Evolutionary conservation across 805 yeast species (phyloP).

Genomic region (Ogataea chonburiensis): DNA sequence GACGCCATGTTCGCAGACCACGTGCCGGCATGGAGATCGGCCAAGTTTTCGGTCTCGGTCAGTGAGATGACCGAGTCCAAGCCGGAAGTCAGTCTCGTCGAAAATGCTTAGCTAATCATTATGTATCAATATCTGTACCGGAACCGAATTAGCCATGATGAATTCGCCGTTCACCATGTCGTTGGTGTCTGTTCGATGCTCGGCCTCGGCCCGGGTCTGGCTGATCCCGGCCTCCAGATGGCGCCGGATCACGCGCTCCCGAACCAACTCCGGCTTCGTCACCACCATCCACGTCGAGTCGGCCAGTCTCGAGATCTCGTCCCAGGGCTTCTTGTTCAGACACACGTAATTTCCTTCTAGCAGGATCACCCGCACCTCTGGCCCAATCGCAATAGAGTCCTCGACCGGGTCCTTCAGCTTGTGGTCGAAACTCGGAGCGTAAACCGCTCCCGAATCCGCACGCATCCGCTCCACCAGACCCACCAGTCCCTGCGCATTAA

Average conservation of each 20-base stretch:
- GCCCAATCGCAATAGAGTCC: conserved; percentile 32
- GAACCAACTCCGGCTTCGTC: conserved; percentile 25
- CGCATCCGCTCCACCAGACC: conserved; percentile 19
- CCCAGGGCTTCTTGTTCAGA: conserved; percentile 37
- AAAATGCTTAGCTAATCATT: conserved; percentile 4
- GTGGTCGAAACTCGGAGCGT: conserved; percentile 41
- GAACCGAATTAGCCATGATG: conserved; percentile 22
- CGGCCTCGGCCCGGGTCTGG: conserved; percentile 35
- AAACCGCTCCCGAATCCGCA: conserved; percentile 4
- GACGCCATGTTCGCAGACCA: conserved; percentile 49
- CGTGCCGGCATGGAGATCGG: conserved; percentile 5
- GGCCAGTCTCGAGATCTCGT: conserved; percentile 25
- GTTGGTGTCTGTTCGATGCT: conserved; percentile 37
- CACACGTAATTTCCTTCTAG: conserved; percentile 44
- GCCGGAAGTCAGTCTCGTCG: neutral
- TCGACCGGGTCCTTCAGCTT: conserved; percentile 41
- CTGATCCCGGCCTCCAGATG: conserved; percentile 41
- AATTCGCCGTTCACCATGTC: conserved; percentile 38
- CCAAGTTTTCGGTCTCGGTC: neutral
- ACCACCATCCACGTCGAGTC: conserved; percentile 39
- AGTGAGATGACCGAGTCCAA: neutral
- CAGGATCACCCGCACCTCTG: conserved; percentile 32
- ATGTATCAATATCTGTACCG: conserved; percentile 29
- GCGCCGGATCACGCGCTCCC: conserved; percentile 35
- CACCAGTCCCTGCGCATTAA: conserved; percentile 35